These are phyloP conservation scores for Arthrobotrys musiformis DNA, from an alignment of 2,329 filamentous ascomycete species.

Conservation along the genomic window DNA sequence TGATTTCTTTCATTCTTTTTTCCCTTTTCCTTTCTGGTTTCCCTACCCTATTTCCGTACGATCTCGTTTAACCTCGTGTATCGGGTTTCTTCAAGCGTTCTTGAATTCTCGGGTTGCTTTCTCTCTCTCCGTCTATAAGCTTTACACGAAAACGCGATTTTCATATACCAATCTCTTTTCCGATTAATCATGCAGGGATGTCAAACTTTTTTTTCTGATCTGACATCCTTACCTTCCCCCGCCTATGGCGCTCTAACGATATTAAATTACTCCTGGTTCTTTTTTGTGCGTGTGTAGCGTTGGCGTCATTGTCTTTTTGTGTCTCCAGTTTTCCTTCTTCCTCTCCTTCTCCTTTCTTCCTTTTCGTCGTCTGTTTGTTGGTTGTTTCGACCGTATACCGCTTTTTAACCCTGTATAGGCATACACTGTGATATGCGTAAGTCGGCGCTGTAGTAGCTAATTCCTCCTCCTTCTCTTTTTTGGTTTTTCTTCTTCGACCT, in stretches of 20 bases:
- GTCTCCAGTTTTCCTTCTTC: not conserved
- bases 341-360: not conserved
- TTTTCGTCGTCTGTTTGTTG: no score
- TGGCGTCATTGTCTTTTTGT: constrained; percentile 24
- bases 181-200: not conserved
- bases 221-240: not conserved
- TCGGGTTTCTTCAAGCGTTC: no score
- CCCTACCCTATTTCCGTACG: not conserved
- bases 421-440: constrained; percentile 9
- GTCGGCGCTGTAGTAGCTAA: not conserved
- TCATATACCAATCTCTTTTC: not conserved
- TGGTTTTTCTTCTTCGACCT: not conserved
- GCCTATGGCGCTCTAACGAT: constrained; percentile 8
- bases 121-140: not conserved
- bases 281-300: constrained; percentile 10
- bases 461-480: not conserved
- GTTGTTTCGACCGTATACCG: not conserved
- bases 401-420: constrained; percentile 6
- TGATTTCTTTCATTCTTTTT: not conserved
- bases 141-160: not conserved
- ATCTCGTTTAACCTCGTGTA: not conserved
- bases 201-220: not conserved
- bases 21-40: not conserved
- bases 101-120: not conserved
- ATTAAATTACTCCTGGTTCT: not conserved